These are phyloP conservation scores for Chlorociboria aeruginascens DNA, from an alignment of 495 filamentous ascomycete species.

Conservation along the genomic window DNA sequence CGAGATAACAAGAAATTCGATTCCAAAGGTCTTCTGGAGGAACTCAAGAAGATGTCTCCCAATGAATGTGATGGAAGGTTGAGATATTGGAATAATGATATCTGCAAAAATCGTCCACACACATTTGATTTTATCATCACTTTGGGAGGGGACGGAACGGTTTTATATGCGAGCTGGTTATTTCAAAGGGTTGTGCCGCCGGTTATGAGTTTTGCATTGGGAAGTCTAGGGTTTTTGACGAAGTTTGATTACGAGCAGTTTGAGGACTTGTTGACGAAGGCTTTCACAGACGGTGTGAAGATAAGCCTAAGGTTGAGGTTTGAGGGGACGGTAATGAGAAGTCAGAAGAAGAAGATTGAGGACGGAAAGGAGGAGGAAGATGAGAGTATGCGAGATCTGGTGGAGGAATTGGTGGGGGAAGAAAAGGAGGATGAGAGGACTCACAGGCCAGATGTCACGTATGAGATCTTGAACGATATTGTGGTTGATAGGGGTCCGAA, in stretches of 20 bases:
- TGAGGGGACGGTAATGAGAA: conserved; percentile 91
- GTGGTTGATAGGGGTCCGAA: conserved; percentile 89
- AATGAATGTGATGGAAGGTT: conserved; percentile 34
- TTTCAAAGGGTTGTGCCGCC: conserved; percentile 96
- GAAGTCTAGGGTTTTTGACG: conserved; percentile 88
- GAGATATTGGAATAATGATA: conserved; percentile 69
- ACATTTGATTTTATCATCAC: conserved; percentile 90
- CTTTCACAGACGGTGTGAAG: conserved; percentile 73
- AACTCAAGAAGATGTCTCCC: conserved; percentile 6
- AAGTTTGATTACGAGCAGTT: conserved; percentile 85
- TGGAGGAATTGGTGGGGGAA: conserved; percentile 80
- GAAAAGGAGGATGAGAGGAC: conserved; percentile 70
- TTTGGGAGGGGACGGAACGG: conserved; percentile 92
- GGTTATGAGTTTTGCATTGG: conserved; percentile 80
- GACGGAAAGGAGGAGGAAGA: conserved; percentile 21
- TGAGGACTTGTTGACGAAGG: conserved; percentile 52
- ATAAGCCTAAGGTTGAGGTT: conserved; percentile 84
- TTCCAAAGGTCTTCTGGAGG: conserved; percentile 22
- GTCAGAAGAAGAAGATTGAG: conserved; percentile 28
- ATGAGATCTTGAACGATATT: conserved; percentile 85
- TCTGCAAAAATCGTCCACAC: conserved; percentile 68
- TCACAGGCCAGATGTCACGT: conserved; percentile 67
- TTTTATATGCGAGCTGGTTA: conserved; percentile 90
- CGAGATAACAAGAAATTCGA: conserved; percentile 60
- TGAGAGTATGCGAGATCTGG: conserved; percentile 49